Evolutionary conservation across 257 asterid species (phyloP).

Genomic region (Striga asiatica): DNA sequence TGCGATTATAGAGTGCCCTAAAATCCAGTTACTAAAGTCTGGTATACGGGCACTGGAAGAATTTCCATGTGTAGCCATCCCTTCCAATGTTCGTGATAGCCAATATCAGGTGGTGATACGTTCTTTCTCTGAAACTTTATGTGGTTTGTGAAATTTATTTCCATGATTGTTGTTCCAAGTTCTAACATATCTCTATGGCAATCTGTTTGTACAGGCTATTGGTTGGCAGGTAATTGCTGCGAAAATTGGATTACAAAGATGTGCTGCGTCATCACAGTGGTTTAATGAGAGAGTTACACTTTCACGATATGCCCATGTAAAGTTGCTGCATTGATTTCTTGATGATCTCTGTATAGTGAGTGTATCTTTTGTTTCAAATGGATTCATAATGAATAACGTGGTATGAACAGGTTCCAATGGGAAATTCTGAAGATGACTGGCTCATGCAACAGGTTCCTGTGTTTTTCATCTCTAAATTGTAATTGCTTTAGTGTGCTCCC

Average conservation of each 20-base stretch:
- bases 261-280: constrained; percentile 85
- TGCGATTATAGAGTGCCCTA: constrained; percentile 83
- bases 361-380: constrained; percentile 15
- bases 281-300: constrained; percentile 73
- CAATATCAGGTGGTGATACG: constrained; percentile 70
- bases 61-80: constrained; percentile 78
- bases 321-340: constrained; percentile 11
- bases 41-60: constrained; percentile 62
- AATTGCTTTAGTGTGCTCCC: constrained; percentile 9
- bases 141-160: constrained; percentile 16
- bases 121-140: constrained; percentile 14
- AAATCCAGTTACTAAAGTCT: constrained; percentile 56
- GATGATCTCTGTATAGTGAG: constrained; percentile 5
- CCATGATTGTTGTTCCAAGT: not conserved
- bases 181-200: constrained; percentile 12
- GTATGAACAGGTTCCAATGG: constrained; percentile 75
- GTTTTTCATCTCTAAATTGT: constrained; percentile 7
- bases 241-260: constrained; percentile 77
- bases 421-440: constrained; percentile 96
- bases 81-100: constrained; percentile 77
- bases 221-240: constrained; percentile 99
- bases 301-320: constrained; percentile 97
- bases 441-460: constrained; percentile 77
- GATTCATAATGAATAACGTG: constrained; percentile 9
- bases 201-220: constrained; percentile 53